Evolutionary conservation across 1,139 yeast genomes (phyloP).

Genomic region (Scheffersomyces cryptocercus): DNA sequence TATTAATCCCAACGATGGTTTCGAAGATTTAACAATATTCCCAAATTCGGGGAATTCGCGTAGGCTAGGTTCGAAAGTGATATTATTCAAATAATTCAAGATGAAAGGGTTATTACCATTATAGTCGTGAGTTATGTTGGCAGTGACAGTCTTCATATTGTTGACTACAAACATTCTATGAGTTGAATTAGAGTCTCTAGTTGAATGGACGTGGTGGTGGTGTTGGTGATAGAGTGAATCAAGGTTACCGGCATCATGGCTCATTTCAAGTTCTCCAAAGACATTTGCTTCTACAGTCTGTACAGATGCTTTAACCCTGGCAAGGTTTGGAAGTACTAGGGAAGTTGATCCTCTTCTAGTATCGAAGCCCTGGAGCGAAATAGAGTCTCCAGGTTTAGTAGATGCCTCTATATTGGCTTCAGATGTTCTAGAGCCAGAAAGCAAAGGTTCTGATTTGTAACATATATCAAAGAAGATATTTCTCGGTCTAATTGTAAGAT

Average conservation of each 20-base stretch:
- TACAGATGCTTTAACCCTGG: conserved; percentile 48
- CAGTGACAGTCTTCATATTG: conserved; percentile 37
- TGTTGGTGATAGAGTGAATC: conserved; percentile 6
- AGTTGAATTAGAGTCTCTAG: conserved; percentile 12
- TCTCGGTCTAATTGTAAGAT: conserved; percentile 43
- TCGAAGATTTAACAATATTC: conserved; percentile 12
- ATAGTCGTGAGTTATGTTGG: conserved; percentile 55
- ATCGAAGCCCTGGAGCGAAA: conserved; percentile 17
- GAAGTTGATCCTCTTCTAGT: conserved; percentile 21
- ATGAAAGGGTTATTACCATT: conserved; percentile 68
- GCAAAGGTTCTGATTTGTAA: conserved; percentile 45
- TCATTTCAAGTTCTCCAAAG: conserved; percentile 56
- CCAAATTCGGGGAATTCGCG: conserved; percentile 76
- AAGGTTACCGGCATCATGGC: conserved; percentile 16
- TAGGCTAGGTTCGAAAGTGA: conserved; percentile 57
- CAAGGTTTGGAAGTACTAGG: conserved; percentile 34
- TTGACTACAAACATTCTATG: conserved; percentile 38
- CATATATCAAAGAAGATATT: conserved; percentile 68
- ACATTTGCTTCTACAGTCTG: conserved; percentile 61
- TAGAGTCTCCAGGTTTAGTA: conserved; percentile 14
- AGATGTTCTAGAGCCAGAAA: conserved; percentile 17
- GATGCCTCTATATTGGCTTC: conserved; percentile 21
- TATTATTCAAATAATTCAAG: conserved; percentile 52
- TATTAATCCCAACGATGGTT: conserved; percentile 3
- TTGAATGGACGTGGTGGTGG: conserved; percentile 18